Evolutionary conservation across 2,329 filamentous ascomycete species (phyloP), one percentile per base, ranked within the genome.

Genomic region (Fusarium veterinarium): DNA sequence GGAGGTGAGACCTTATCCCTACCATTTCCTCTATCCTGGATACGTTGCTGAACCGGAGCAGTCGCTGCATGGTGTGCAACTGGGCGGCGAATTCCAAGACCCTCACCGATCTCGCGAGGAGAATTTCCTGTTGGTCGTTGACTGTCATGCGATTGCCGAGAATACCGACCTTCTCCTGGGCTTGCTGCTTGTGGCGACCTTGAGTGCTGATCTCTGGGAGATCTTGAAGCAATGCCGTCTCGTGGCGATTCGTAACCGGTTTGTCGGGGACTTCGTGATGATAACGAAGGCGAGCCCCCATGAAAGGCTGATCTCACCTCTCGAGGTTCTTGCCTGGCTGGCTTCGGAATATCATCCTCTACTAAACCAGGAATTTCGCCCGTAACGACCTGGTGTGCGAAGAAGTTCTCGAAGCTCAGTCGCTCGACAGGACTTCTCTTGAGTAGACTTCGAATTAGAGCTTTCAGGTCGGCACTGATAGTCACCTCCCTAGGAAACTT

Each of bases 401-500:
- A 98, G 80, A 98, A 96, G 71, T 92, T 90, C 57, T 94, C 91
- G 76, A 98, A 98, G 62, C 90, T 93, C 80, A 97, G 88, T 64
- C 96, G 89, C 80, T 97, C 94, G 9, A 93, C 90, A 0, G 96
- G 94, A 67, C 91, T 95, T 65, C 93, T 91, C 84, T 95, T 98
- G 71, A 99, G 84, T 20, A 99, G 86, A 42, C 88, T 88, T 46
- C 94, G 90, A 66, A 98, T 95, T 23, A 98, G 84, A 28, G 88
- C 86, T 81, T 97, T 97, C 83, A 98, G 90, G 14, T 93, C 92
- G 52, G 91, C 83, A 73, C 90, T 95, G 67, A 93, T 89, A 53
- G 89, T 85, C 37, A 90, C 88, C 55, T 95, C 93, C 75, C 90
- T 89, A 0, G 92, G 90, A 75, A 98, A 98, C 72, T 88, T 91